These are phyloP conservation scores for Mucor piriformis DNA, from an alignment of 371 early-diverging fungal species.

Conservation along the genomic window DNA sequence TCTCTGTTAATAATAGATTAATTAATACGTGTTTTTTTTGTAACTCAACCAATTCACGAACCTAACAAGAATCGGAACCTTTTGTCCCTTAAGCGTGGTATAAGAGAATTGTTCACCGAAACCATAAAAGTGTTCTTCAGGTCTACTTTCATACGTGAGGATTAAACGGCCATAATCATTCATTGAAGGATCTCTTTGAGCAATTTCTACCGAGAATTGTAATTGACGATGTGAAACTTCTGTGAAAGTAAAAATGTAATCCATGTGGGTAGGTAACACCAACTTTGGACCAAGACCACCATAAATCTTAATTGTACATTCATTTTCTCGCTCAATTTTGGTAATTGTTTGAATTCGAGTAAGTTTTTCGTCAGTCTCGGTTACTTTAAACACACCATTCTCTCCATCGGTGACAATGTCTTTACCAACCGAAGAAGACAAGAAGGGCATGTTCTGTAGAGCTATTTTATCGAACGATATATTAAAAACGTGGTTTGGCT, in stretches of 20 bases:
- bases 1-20: slow-evolving; percentile 25
- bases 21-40: background rate
- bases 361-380: slow-evolving; percentile 33
- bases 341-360: slow-evolving; percentile 49
- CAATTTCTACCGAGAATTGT: slow-evolving; percentile 31
- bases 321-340: slow-evolving; percentile 20
- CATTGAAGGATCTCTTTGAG: slow-evolving; percentile 32
- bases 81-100: slow-evolving; percentile 45
- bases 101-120: slow-evolving; percentile 50
- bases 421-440: slow-evolving; percentile 35
- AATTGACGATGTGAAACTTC: slow-evolving; percentile 37
- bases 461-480: slow-evolving; percentile 19
- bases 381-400: slow-evolving; percentile 33
- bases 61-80: slow-evolving; percentile 48
- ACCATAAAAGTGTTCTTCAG: slow-evolving; percentile 47
- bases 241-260: slow-evolving; percentile 32
- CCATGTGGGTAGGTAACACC: slow-evolving; percentile 35
- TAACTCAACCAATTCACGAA: slow-evolving; percentile 4
- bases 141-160: slow-evolving; percentile 26
- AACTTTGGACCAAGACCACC: slow-evolving; percentile 43
- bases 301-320: slow-evolving; percentile 19
- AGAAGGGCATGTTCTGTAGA: slow-evolving; percentile 43
- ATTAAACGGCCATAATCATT: slow-evolving; percentile 24
- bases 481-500: slow-evolving; percentile 15
- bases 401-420: slow-evolving; percentile 28